Conservation (phyloP, 2,329 filamentous ascomycete species). For the Penicillium sp. region DNA sequence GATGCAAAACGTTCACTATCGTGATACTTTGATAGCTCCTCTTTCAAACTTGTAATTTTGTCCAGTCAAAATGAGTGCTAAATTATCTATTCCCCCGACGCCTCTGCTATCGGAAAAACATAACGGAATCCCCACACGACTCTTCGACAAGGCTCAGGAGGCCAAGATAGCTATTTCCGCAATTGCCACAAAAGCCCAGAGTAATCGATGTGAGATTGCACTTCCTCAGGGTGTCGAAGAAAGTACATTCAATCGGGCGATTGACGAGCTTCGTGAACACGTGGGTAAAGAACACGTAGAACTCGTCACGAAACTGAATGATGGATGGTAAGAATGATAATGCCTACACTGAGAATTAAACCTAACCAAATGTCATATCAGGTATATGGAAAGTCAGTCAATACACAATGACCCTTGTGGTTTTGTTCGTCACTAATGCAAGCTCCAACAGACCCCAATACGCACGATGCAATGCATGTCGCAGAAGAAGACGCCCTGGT, state of each 20-base stretch:
- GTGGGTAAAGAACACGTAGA: constrained; percentile 5
- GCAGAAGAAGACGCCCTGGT: constrained; percentile 6
- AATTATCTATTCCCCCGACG: not conserved
- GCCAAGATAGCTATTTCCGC: constrained; percentile 5
- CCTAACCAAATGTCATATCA: not conserved
- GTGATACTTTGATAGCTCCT: not conserved
- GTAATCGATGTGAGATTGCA: not conserved
- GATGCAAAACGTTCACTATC: not conserved
- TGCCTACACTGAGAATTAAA: not conserved
- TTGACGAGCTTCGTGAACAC: constrained; percentile 1
- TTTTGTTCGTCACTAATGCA: not conserved
- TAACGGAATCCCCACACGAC: constrained; percentile 5
- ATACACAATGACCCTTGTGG: too few species aligned
- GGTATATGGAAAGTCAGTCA: constrained; percentile 9
- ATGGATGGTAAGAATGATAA: constrained; percentile 2
- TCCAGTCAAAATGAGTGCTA: not conserved
- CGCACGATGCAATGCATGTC: constrained; percentile 12
- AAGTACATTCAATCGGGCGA: not conserved
- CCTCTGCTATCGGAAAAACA: constrained; percentile 4
- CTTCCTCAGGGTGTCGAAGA: constrained; percentile 2
- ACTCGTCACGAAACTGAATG: constrained; percentile 4
- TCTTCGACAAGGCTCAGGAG: constrained; percentile 8
- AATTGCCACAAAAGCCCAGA: constrained; percentile 6
- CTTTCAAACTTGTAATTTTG: not conserved
- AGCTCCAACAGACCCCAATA: constrained; percentile 3